Evolutionary conservation across 768 basidiomycete genomes (phyloP), one percentile per base, ranked within the genome.

Genomic region (Leccinum longicurvipes): DNA sequence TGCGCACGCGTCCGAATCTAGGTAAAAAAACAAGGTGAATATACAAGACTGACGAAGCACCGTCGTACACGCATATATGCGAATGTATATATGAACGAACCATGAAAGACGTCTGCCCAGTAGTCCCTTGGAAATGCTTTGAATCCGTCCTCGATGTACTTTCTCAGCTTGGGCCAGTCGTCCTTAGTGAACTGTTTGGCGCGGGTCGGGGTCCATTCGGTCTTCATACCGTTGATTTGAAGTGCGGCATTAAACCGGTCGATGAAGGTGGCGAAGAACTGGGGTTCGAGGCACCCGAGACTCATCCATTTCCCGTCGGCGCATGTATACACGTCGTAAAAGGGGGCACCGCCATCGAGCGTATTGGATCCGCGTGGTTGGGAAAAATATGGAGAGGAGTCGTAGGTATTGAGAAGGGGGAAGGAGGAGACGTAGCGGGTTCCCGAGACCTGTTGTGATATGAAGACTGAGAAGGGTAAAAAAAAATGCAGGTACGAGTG

Each of bases 331-430:
- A 89, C 72, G 56, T 77, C 78, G 63, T 93, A 93, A 73, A 84
- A 91, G 0, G 91, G 91, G 6, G 88, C 80, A 4, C 87, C 89
- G 0, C 89, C 88, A 60, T 91, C 91, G 21, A 93, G 79, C 1
- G 78, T 42, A 61, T 88, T 87, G 5, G 71, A 69, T 21, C 86
- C 87, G 52, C 86, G 77, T 23, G 71, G 69, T 24, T 72, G 72
- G 21, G 67, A 65, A 59, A 79, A 79, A 34, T 78, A 63, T 4
- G 69, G 59, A 10, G 77, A 72, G 15, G 61, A 53, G 19, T 63
- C 4, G 47, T 73, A 59, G 42, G 66, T 32, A 58, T 81, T 77
- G 31, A 87, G 70, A 15, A 92, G 77, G 4, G 89, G 84, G 58
- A 84, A 92, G 1, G 83, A 81, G 10, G 89, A 78, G n/a, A 92